These are phyloP conservation scores for Microcyclospora pomicola DNA, from an alignment of 2,329 filamentous ascomycete species.

Conservation along the genomic window DNA sequence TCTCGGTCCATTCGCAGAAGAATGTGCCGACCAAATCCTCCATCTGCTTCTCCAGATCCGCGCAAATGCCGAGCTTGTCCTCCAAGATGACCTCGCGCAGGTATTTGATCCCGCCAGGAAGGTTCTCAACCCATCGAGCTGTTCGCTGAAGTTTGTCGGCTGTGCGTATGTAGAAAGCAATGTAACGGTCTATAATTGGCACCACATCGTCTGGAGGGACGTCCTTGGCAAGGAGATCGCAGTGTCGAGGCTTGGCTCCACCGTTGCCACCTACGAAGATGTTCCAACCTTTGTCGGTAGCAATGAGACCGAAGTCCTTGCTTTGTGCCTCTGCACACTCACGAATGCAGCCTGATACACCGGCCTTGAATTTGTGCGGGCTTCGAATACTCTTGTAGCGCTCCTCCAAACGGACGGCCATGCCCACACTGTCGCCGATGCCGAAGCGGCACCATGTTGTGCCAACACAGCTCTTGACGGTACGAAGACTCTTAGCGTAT, in stretches of 20 bases:
- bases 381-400: conserved; percentile 82
- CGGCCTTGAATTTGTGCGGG: conserved; percentile 76
- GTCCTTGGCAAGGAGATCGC: conserved; percentile 73
- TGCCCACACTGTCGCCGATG: conserved; percentile 77
- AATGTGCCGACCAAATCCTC: conserved; percentile 66
- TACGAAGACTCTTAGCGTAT: conserved; percentile 77
- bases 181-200: conserved; percentile 72
- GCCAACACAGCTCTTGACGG: conserved; percentile 84
- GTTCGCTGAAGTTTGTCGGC: conserved; percentile 83
- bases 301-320: conserved; percentile 87
- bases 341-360: conserved; percentile 79
- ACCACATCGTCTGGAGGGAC: conserved; percentile 71
- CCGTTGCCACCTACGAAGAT: conserved; percentile 85
- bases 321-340: conserved; percentile 88
- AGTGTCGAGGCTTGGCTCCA: conserved; percentile 69
- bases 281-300: conserved; percentile 87
- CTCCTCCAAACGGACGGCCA: conserved; percentile 78
- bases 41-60: conserved; percentile 78
- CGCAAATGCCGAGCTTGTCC: conserved; percentile 74
- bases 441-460: conserved; percentile 86
- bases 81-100: conserved; percentile 70
- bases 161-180: conserved; percentile 88
- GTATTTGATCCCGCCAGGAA: conserved; percentile 74
- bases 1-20: conserved; percentile 88
- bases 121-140: conserved; percentile 70